phyloP scores from a whole-genome alignment of 1,284 basidiomycete species.

The Rhodotorula sp. region DNA sequence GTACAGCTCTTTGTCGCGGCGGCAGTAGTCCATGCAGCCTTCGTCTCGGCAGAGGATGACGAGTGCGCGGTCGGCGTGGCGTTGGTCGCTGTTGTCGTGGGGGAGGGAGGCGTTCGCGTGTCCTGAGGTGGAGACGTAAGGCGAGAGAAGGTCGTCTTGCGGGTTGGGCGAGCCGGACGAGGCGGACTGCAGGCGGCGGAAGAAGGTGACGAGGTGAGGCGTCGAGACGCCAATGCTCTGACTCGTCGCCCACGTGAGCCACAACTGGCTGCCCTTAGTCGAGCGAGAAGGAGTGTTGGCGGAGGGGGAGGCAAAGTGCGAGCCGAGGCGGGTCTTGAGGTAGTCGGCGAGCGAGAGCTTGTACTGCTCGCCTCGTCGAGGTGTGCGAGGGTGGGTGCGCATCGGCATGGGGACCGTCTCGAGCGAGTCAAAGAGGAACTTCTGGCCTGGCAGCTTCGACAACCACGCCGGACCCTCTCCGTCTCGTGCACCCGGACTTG shows the following conservation, averaged over 20 bases:
- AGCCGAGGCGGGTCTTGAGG: conserved; percentile 29
- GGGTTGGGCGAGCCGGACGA: not conserved
- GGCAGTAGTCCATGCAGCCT: conserved; percentile 27
- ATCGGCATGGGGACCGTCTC: conserved; percentile 21
- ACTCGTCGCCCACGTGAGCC: conserved; percentile 26
- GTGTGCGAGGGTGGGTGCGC: conserved; percentile 25
- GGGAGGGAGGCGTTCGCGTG: not conserved
- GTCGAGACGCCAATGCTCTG: conserved; percentile 4
- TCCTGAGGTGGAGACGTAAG: too few species aligned
- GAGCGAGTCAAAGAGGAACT: conserved; percentile 9
- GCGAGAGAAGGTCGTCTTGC: not conserved
- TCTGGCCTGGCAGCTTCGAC: not conserved
- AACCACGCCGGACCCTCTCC: not conserved
- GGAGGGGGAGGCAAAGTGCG: conserved; percentile 25
- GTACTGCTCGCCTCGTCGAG: not conserved
- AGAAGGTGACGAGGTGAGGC: conserved; percentile 16
- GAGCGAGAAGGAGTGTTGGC: not conserved
- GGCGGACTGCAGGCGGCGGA: not conserved
- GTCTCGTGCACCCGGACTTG: not conserved
- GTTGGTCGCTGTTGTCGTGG: conserved; percentile 2
- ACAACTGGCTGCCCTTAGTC: conserved; percentile 13
- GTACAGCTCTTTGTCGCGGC: conserved; percentile 3
- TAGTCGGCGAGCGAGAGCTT: conserved; percentile 17
- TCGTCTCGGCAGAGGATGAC: conserved; percentile 25
- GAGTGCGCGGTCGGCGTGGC: not conserved